Conservation (phyloP, 371 early-diverging fungal genomes). For the Coemansia sp. region DNA sequence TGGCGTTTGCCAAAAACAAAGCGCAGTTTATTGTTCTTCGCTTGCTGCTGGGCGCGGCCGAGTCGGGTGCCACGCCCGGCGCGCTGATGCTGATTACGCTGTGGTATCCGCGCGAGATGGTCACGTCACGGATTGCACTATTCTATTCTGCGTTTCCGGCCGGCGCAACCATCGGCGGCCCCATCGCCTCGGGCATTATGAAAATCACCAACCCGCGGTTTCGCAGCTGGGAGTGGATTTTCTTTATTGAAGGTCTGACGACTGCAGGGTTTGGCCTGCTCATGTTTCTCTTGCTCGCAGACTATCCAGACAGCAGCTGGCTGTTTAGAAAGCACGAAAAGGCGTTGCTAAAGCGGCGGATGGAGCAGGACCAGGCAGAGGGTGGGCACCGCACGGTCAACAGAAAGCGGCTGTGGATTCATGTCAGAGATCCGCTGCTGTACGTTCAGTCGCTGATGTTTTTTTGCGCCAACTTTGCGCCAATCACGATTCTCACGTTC, state of each 20-base stretch:
- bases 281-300: conserved; percentile 64
- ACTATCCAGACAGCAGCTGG: conserved; percentile 68
- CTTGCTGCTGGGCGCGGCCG: conserved; percentile 59
- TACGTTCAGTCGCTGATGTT: conserved; percentile 35
- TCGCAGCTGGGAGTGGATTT: conserved; percentile 64
- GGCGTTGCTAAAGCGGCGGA: conserved; percentile 55
- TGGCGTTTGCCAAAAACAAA: conserved; percentile 61
- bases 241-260: conserved; percentile 72
- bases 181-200: conserved; percentile 60
- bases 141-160: conserved; percentile 48
- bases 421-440: conserved; percentile 35
- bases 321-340: conserved; percentile 59
- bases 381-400: conserved; percentile 55
- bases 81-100: conserved; percentile 45
- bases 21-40: conserved; percentile 55
- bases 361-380: conserved; percentile 50
- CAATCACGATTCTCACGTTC: conserved; percentile 70
- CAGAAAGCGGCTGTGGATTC: conserved; percentile 11
- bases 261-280: conserved; percentile 61
- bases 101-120: conserved; percentile 50
- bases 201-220: conserved; percentile 52
- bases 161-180: conserved; percentile 57
- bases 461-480: conserved; percentile 49
- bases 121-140: conserved; percentile 46
- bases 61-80: conserved; percentile 65